These are phyloP conservation scores for Ophiostoma ulmi DNA, from an alignment of 2,329 filamentous ascomycete genomes.

Conservation along the genomic window DNA sequence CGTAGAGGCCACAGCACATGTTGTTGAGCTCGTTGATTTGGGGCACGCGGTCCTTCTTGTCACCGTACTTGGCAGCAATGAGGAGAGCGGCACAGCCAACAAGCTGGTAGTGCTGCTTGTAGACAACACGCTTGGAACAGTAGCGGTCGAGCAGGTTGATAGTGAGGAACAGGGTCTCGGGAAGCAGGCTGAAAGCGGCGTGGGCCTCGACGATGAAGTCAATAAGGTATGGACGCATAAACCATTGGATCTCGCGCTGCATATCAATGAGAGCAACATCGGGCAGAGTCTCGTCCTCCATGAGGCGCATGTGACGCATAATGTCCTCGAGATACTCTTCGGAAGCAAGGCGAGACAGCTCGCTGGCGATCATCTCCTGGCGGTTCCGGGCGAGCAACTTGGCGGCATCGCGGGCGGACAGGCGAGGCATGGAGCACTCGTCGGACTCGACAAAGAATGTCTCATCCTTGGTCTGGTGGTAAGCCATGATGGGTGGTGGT, in stretches of 20 bases:
- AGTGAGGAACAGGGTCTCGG: conserved; percentile 91
- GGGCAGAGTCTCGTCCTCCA: conserved; percentile 91
- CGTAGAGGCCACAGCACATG: conserved; percentile 98
- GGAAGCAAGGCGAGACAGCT: conserved; percentile 76
- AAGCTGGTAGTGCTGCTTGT: conserved; percentile 98
- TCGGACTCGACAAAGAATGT: conserved; percentile 55
- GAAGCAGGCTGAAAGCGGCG: conserved; percentile 85
- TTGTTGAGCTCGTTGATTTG: conserved; percentile 96
- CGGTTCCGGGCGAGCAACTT: conserved; percentile 74
- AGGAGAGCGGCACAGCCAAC: conserved; percentile 93
- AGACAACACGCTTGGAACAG: conserved; percentile 95
- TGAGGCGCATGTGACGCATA: conserved; percentile 86
- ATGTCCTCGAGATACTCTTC: conserved; percentile 95
- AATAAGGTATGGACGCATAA: conserved; percentile 96
- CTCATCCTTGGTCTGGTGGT: conserved; percentile 36
- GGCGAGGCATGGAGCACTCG: conserved; percentile 48
- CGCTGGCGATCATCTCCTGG: conserved; percentile 82
- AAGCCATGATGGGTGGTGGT: conserved; percentile 32
- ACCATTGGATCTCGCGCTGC: conserved; percentile 99
- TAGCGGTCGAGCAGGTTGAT: conserved; percentile 96
- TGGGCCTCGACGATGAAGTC: conserved; percentile 98
- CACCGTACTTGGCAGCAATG: conserved; percentile 96
- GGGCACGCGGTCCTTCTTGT: conserved; percentile 97
- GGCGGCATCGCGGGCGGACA: conserved; percentile 68
- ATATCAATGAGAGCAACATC: conserved; percentile 98